Conservation (phyloP, 1,284 basidiomycete genomes). For the Kalmanozyma brasiliensis region DNA sequence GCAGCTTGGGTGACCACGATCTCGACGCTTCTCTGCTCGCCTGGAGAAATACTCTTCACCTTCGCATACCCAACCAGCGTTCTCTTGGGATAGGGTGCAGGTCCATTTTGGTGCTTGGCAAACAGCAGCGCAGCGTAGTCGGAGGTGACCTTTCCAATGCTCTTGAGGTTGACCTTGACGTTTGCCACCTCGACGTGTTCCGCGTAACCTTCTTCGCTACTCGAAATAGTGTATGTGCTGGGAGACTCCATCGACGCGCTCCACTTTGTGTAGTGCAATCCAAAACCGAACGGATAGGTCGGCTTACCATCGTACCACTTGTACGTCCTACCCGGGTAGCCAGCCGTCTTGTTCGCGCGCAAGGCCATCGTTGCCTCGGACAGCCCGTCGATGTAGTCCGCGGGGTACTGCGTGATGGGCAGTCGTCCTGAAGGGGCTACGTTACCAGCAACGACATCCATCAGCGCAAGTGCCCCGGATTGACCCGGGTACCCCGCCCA, state of each 20-base stretch:
- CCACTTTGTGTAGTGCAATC: slow-evolving; percentile 28
- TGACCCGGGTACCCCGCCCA: slow-evolving; percentile 36
- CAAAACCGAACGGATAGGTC: slow-evolving; percentile 14
- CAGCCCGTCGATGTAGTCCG: slow-evolving; percentile 9
- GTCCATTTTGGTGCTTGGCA: slow-evolving; percentile 11
- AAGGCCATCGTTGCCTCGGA: slow-evolving; percentile 13
- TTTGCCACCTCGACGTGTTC: slow-evolving; percentile 8
- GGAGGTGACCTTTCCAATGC: slow-evolving; percentile 8
- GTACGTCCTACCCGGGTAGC: slow-evolving; percentile 29
- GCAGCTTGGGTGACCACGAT: slow-evolving; percentile 19
- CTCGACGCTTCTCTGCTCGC: slow-evolving; percentile 4
- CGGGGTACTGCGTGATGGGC: slow-evolving; percentile 32
- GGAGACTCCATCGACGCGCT: background rate
- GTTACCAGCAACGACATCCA: slow-evolving; percentile 10
- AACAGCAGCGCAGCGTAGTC: slow-evolving; percentile 29
- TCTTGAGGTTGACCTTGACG: background rate
- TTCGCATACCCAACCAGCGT: slow-evolving; percentile 17
- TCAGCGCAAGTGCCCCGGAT: slow-evolving; percentile 13
- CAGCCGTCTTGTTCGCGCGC: background rate
- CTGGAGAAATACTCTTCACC: slow-evolving; percentile 4
- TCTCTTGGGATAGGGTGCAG: slow-evolving; percentile 16
- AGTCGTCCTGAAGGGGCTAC: slow-evolving; percentile 10
- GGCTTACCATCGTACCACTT: slow-evolving; percentile 26
- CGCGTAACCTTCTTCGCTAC: background rate
- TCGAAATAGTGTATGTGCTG: background rate